Conservation (phyloP, 202 grass and related monocot species). For the Carex arenaria region DNA sequence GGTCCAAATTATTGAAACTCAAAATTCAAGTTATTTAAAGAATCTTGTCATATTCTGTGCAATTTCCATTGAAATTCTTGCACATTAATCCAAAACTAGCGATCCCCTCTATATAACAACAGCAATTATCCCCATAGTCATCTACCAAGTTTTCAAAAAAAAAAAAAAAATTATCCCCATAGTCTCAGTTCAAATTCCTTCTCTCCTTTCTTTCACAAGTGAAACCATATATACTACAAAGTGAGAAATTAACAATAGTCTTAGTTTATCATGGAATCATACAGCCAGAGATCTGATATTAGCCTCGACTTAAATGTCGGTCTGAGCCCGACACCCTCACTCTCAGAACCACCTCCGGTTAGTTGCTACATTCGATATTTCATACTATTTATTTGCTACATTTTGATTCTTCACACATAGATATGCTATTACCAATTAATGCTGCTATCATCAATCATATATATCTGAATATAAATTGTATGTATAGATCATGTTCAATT, state of each 20-base stretch:
- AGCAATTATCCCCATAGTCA: not conserved
- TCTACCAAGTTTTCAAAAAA: too few species aligned
- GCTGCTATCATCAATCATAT: too few species aligned
- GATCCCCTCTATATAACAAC: not conserved
- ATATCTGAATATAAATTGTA: too few species aligned
- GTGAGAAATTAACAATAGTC: not conserved
- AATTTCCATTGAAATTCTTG: not conserved
- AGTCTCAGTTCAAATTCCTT: not conserved
- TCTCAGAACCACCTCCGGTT: not conserved
- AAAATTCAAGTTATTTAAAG: too few species aligned
- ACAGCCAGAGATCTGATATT: slow-evolving; percentile 17
- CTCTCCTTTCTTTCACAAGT: not conserved
- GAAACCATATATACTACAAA: not conserved
- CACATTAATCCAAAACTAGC: not conserved
- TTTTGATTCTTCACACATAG: not conserved
- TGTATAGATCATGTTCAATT: too few species aligned
- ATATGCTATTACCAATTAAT: too few species aligned
- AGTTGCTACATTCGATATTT: not conserved
- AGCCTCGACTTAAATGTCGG: slow-evolving; percentile 65
- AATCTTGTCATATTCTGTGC: not conserved
- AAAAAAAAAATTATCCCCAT: too few species aligned
- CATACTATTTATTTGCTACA: not conserved
- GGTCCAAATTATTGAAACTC: too few species aligned
- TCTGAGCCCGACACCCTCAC: not conserved
- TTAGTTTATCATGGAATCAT: not conserved